phyloP scores from a whole-genome alignment of 768 basidiomycete genomes.

The Collybia sordida region DNA sequence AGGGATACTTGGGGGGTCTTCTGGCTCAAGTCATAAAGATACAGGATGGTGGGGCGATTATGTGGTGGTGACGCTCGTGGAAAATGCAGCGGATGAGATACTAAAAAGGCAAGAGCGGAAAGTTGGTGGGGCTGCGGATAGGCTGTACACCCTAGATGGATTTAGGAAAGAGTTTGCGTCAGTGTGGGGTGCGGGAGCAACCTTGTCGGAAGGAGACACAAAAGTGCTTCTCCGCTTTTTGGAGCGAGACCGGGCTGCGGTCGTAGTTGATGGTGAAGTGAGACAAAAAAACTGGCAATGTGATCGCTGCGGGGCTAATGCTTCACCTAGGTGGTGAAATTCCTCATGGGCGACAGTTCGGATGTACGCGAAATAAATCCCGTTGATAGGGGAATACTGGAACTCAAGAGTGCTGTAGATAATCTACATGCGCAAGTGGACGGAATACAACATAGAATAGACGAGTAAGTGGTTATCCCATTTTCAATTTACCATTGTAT shows the following conservation, averaged over 20 bases:
- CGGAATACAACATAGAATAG: constrained; percentile 66
- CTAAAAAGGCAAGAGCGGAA: constrained; percentile 40
- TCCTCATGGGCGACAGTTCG: constrained; percentile 44
- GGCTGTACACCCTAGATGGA: constrained; percentile 56
- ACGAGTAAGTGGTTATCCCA: constrained; percentile 49
- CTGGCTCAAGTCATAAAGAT: constrained; percentile 32
- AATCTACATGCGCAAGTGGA: constrained; percentile 71
- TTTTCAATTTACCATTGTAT: not conserved
- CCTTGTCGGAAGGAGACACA: constrained; percentile 61
- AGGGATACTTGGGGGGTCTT: constrained; percentile 29
- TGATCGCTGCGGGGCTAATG: not conserved
- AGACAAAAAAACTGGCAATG: constrained; percentile 16
- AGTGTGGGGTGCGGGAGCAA: constrained; percentile 25
- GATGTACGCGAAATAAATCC: constrained; percentile 55
- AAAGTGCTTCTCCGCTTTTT: constrained; percentile 75
- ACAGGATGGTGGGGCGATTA: constrained; percentile 68
- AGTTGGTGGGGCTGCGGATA: constrained; percentile 51
- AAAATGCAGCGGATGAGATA: constrained; percentile 62
- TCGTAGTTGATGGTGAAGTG: constrained; percentile 72
- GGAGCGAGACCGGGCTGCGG: constrained; percentile 65
- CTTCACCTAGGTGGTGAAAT: constrained; percentile 74
- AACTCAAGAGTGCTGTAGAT: constrained; percentile 69
- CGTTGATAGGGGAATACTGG: constrained; percentile 82
- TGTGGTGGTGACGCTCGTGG: constrained; percentile 63
- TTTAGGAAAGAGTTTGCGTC: constrained; percentile 63